These are phyloP conservation scores for Phyllosticta ampelicida DNA, from an alignment of 2,329 filamentous ascomycete species.

Conservation along the genomic window DNA sequence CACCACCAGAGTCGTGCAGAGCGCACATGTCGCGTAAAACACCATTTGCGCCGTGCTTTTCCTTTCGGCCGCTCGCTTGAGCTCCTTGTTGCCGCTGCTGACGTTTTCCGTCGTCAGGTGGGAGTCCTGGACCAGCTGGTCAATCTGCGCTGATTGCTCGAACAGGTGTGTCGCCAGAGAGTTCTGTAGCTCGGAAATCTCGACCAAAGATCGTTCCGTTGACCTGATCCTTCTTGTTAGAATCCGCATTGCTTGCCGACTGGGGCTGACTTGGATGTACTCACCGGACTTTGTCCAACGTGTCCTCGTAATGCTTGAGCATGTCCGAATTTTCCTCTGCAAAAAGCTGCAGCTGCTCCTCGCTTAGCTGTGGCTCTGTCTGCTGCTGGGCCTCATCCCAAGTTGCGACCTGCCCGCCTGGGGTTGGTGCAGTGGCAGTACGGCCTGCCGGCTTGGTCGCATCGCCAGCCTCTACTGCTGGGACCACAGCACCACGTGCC, in stretches of 20 bases:
- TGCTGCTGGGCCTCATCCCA: conserved; percentile 19
- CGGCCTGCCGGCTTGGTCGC: not conserved
- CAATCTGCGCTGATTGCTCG: conserved; percentile 79
- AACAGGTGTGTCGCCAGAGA: conserved; percentile 77
- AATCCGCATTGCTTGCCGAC: not conserved
- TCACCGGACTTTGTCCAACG: conserved; percentile 87
- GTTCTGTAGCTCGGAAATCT: conserved; percentile 87
- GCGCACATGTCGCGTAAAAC: conserved; percentile 36
- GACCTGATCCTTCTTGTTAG: conserved; percentile 45
- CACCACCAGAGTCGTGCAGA: conserved; percentile 36
- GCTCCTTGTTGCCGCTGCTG: conserved; percentile 76
- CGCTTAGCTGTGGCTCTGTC: conserved; percentile 53
- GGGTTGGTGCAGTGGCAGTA: not conserved
- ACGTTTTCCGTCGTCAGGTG: conserved; percentile 76
- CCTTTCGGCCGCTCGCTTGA: conserved; percentile 64
- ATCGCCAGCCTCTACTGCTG: conserved; percentile 12
- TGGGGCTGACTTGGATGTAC: conserved; percentile 26
- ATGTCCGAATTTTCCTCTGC: conserved; percentile 87
- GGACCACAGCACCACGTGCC: conserved; percentile 33
- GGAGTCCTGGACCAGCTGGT: conserved; percentile 77
- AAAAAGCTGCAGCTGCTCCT: conserved; percentile 86
- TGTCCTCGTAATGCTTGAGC: conserved; percentile 86
- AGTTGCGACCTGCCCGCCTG: conserved; percentile 17
- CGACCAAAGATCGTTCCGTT: conserved; percentile 79
- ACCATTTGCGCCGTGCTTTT: conserved; percentile 39